A percentile compares a stretch with the other conserved stretches of the same genome.
Conservation (phyloP, 805 yeast genomes). For the Teunomyces pallodes region DNA sequence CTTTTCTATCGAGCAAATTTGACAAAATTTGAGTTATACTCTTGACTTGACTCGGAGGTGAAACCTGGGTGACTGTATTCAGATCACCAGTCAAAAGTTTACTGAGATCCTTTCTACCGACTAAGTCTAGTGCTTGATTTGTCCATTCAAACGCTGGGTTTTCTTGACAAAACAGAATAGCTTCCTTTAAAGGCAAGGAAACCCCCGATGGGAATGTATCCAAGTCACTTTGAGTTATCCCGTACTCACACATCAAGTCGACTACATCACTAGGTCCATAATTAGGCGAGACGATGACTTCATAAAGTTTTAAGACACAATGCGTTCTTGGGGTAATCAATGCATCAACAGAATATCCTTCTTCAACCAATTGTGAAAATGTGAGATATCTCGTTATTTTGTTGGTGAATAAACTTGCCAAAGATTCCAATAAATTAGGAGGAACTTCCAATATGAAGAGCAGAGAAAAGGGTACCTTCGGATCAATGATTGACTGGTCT, state of each 20-base stretch:
- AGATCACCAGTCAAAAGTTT: constrained; percentile 17
- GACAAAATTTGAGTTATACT: constrained; percentile 43
- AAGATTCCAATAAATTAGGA: constrained; percentile 57
- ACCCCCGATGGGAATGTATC: constrained; percentile 77
- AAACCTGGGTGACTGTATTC: neutral
- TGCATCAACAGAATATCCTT: constrained; percentile 56
- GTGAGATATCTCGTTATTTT: constrained; percentile 54
- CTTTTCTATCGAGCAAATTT: constrained; percentile 37
- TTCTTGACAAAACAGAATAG: constrained; percentile 53
- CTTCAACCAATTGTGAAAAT: constrained; percentile 67
- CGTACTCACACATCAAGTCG: constrained; percentile 57
- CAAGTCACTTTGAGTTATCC: constrained; percentile 48
- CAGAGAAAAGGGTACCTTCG: constrained; percentile 40
- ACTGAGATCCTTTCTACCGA: constrained; percentile 67
- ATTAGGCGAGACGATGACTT: constrained; percentile 53
- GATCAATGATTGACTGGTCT: constrained; percentile 33
- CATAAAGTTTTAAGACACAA: constrained; percentile 58
- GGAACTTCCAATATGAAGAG: constrained; percentile 50
- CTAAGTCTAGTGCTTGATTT: constrained; percentile 47
- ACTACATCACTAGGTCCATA: constrained; percentile 55
- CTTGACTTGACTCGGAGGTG: constrained; percentile 7
- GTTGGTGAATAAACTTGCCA: constrained; percentile 47
- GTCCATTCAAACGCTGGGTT: constrained; percentile 50
- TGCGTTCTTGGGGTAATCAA: constrained; percentile 65
- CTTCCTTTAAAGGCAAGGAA: constrained; percentile 62